A percentile compares a stretch with the other conserved stretches of the same genome.
phyloP scores from a whole-genome alignment of 768 basidiomycete genomes.

The Mrakia gelida region DNA sequence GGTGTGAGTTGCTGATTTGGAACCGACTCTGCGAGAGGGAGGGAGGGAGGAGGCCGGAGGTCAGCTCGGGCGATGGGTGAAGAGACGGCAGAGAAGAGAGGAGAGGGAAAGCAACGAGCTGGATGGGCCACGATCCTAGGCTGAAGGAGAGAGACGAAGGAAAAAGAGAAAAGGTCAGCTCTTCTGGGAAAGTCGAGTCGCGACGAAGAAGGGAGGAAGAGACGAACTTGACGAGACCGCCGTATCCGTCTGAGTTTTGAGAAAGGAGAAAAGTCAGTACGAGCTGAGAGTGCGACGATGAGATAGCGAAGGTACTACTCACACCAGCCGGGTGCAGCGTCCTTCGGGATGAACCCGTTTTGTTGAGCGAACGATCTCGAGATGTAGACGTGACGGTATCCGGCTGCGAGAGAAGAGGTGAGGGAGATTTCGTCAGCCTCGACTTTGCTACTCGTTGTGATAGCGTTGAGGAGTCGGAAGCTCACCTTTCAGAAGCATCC shows the following conservation, averaged over 20 bases:
- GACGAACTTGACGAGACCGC: conserved; percentile 54
- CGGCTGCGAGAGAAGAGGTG: conserved; percentile 44
- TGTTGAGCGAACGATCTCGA: conserved; percentile 85
- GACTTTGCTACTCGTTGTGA: too few species aligned
- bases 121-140: conserved; percentile 83
- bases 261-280: neutral
- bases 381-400: conserved; percentile 91
- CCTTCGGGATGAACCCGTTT: conserved; percentile 75
- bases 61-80: conserved; percentile 41
- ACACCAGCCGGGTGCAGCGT: conserved; percentile 70
- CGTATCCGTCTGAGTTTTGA: conserved; percentile 62
- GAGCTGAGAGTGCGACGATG: neutral
- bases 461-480: too few species aligned
- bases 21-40: conserved; percentile 40
- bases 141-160: conserved; percentile 34
- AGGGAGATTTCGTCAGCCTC: neutral
- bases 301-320: neutral
- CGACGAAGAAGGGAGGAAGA: neutral
- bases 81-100: conserved; percentile 43
- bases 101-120: conserved; percentile 36
- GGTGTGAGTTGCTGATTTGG: conserved; percentile 45
- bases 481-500: conserved; percentile 77
- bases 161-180: neutral
- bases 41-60: conserved; percentile 2
- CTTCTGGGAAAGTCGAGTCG: neutral